Base-by-base conservation (phyloP, 352 stramenopile species). In the Blastocystis sp. region DNA sequence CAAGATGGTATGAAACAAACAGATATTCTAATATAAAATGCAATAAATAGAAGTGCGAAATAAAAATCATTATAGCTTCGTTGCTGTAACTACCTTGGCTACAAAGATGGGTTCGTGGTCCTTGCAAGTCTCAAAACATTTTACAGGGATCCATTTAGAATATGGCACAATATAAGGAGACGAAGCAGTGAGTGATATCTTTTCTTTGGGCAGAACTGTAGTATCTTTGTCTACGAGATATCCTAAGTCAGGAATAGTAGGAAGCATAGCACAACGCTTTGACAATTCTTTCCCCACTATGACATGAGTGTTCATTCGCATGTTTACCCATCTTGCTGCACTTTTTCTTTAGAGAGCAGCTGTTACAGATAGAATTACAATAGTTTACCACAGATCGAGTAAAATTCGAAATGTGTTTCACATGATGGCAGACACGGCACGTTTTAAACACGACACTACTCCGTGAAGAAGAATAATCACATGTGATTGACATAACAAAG, bases 351-450 rank as follows among this genome's bases (percentile, higher is more conserved):
- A 41, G 39, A n/a, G 13, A 76, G 29, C 64, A 76, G 7, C 11
- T 43, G 41, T 76, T 76, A 43, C 64, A 76, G 18, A 76, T 45
- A 11, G 64, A 76, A 43, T 76, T 26, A 43, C 64, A 76, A 41
- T 76, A 76, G 29, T 76, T 76, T 20, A 76, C 8, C 29, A 76
- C 64, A 55, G 15, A 47, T 41, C 53, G 7, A 11, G 64, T 43
- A 76, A 76, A 76, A 23, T 26, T 39, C 6, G 64, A 76, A 43
- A 76, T 76, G 29, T 76, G 64, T 45, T 43, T 76, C 7, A 76
- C 15, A 29, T 45, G 13, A 13, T 41, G 15, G 39, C 64, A 76
- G 64, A 55, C 64, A 43, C n/a, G 29, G n/a, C 64, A 76, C 15
- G 13, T 26, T 23, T 76, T 76, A n/a, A 47, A 41, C 13, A 76